These are phyloP conservation scores for Euphorbia schlechtendalii DNA, from an alignment of 441 rosid species.

Conservation along the genomic window DNA sequence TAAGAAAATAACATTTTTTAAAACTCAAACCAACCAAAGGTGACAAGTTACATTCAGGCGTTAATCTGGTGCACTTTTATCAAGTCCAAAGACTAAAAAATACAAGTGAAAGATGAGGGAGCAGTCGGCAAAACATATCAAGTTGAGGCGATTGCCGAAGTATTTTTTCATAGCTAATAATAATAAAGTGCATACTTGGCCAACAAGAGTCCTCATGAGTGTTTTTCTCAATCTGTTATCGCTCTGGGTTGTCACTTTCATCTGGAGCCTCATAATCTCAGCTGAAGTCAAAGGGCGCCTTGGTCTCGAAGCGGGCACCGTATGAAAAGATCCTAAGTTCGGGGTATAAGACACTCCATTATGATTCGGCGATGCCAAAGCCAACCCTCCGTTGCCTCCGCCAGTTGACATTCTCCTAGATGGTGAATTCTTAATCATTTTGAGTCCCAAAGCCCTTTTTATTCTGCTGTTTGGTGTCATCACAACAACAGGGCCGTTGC, in stretches of 20 bases:
- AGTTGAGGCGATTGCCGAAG: too few relatives aligned
- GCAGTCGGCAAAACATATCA: too few relatives aligned
- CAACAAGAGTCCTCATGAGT: constrained; percentile 83
- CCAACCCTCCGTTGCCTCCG: constrained; percentile 22
- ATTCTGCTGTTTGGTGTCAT: constrained; percentile 65
- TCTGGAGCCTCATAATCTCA: constrained; percentile 91
- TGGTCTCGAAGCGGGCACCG: constrained; percentile 42
- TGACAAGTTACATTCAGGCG: too few relatives aligned
- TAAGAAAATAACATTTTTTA: too few relatives aligned
- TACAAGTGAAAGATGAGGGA: too few relatives aligned
- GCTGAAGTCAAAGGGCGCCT: constrained; percentile 78
- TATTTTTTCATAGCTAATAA: too few relatives aligned
- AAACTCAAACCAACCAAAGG: too few relatives aligned
- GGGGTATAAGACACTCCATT: constrained; percentile 28
- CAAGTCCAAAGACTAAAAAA: too few relatives aligned
- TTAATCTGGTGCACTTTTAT: too few relatives aligned
- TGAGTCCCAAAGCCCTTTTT: constrained; percentile 65
- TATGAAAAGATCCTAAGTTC: constrained; percentile 27
- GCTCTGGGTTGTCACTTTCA: constrained; percentile 80
- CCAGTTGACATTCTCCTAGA: constrained; percentile 58
- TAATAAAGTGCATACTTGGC: constrained; percentile 46
- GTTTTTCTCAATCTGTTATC: constrained; percentile 82
- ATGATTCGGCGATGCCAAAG: constrained; percentile 41
- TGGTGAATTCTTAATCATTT: constrained; percentile 61
- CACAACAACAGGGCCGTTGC: constrained; percentile 46